Evolutionary conservation across 1,284 basidiomycete genomes (phyloP).

Genomic region (Cutaneotrichosporon arboriforme): DNA sequence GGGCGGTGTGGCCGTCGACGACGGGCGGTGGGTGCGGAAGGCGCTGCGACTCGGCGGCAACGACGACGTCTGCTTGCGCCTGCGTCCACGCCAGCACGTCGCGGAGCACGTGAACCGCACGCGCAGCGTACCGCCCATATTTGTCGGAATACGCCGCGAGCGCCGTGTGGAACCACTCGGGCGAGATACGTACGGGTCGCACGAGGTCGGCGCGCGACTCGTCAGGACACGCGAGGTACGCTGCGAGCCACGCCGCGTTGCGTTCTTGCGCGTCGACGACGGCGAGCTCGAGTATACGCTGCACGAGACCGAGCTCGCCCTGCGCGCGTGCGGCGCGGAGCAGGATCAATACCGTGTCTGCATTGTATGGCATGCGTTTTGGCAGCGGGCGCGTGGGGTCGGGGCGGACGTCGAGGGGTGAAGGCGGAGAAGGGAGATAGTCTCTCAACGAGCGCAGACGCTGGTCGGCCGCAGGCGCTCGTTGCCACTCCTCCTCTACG

Average conservation of each 20-base stretch:
- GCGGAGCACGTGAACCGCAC: not conserved
- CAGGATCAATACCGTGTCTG: constrained; percentile 1
- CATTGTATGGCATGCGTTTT: not conserved
- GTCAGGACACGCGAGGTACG: constrained; percentile 6
- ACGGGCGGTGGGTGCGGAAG: not conserved
- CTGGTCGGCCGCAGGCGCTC: not conserved
- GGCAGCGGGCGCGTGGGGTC: not conserved
- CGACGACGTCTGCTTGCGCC: constrained; percentile 1
- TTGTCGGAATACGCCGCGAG: not conserved
- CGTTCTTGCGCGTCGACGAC: constrained; percentile 2
- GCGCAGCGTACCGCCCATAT: not conserved
- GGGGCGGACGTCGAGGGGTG: not conserved
- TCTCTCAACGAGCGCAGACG: not conserved
- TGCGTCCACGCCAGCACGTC: constrained; percentile 6
- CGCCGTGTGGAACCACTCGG: constrained; percentile 15
- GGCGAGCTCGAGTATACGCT: constrained; percentile 7
- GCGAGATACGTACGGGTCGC: constrained; percentile 3
- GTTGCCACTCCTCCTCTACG: not conserved
- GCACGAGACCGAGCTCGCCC: not conserved
- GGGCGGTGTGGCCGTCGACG: not conserved
- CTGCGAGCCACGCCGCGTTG: constrained; percentile 7
- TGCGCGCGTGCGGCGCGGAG: not conserved
- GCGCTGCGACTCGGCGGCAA: not conserved
- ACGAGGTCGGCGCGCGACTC: constrained; percentile 1
- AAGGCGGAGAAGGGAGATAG: constrained; percentile 3